Evolutionary conservation across 2,329 filamentous ascomycete genomes (phyloP).

Genomic region (Calonectria pseudoreteaudii): DNA sequence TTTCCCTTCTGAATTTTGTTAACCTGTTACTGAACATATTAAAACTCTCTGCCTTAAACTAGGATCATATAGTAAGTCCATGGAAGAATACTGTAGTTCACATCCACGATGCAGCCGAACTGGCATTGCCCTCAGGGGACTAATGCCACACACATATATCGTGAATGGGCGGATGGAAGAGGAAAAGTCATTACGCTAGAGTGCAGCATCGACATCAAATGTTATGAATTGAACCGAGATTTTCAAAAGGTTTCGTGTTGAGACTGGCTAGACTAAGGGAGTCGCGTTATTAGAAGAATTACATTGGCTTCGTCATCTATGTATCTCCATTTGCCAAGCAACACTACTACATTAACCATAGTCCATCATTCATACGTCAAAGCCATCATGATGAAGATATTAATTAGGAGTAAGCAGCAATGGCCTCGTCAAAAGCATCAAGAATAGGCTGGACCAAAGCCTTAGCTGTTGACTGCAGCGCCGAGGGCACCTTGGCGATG

Average conservation of each 20-base stretch:
- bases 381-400: not conserved
- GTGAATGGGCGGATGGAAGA: too few relatives aligned
- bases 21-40: too few relatives aligned
- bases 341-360: not conserved
- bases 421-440: not conserved
- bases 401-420: not conserved
- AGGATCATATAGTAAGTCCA: too few relatives aligned
- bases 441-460: slow-evolving; percentile 1
- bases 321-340: not conserved
- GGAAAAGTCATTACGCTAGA: too few relatives aligned
- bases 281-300: not conserved
- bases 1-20: too few relatives aligned
- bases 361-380: not conserved
- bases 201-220: too few relatives aligned
- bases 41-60: too few relatives aligned
- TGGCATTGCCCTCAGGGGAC: too few relatives aligned
- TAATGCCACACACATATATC: too few relatives aligned
- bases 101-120: too few relatives aligned
- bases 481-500: slow-evolving; percentile 1
- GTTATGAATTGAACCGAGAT: too few relatives aligned
- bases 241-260: not conserved
- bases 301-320: not conserved
- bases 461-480: not conserved
- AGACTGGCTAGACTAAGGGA: not conserved
- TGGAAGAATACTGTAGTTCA: too few relatives aligned